phyloP scores from a whole-genome alignment of 352 stramenopile genomes.

The Aphanomyces astaci region DNA sequence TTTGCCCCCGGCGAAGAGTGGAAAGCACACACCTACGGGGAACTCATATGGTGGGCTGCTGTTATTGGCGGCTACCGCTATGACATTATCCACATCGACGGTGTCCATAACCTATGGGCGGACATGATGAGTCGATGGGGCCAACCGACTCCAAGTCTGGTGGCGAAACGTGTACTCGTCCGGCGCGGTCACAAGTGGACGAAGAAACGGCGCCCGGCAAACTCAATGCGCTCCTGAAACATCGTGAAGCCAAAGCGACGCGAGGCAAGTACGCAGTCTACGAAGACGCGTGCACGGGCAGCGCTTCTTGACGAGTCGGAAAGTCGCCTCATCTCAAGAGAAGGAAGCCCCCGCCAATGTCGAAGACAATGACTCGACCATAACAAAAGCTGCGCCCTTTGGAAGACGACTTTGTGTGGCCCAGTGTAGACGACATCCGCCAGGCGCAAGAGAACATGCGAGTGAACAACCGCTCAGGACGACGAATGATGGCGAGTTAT shows the following conservation, averaged over 20 bases:
- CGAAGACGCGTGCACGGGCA: too few species aligned
- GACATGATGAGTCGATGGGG: conserved; percentile 19
- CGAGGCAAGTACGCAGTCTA: too few species aligned
- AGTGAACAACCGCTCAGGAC: background rate
- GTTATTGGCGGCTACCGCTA: conserved; percentile 17
- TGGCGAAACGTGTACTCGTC: background rate
- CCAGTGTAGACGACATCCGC: background rate
- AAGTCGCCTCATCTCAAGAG: too few species aligned
- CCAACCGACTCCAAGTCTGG: background rate
- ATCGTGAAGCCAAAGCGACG: background rate
- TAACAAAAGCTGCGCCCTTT: background rate
- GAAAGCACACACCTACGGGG: conserved; percentile 18
- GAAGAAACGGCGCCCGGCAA: too few species aligned
- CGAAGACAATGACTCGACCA: background rate
- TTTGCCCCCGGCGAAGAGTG: conserved; percentile 13
- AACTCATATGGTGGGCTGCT: conserved; percentile 25
- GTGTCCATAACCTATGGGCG: too few species aligned
- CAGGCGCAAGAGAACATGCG: background rate
- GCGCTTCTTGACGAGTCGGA: too few species aligned
- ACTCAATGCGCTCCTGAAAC: too few species aligned
- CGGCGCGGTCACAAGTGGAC: background rate
- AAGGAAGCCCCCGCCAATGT: too few species aligned
- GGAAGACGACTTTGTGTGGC: background rate
- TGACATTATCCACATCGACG: too few species aligned
- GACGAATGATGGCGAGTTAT: background rate